Percentiles rank a stretch among this genome's conserved stretches.
Conservation (phyloP, 371 early-diverging fungal species). For the Gilbertella persicaria region DNA sequence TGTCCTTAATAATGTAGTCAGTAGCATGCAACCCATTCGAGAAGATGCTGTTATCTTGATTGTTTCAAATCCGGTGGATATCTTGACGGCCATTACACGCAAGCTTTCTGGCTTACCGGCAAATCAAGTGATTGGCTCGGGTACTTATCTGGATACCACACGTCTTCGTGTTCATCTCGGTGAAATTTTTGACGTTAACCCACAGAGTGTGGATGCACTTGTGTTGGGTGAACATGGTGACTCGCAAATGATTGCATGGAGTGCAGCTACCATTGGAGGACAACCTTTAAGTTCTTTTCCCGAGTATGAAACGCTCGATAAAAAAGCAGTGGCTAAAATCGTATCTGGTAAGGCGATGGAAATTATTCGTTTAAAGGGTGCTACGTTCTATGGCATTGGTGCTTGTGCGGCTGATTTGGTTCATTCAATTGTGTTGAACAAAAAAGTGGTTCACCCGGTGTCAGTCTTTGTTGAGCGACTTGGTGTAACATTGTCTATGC, state of each 20-base stretch:
- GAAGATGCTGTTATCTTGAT: constrained; percentile 69
- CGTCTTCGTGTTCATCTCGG: constrained; percentile 73
- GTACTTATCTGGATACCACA: constrained; percentile 82
- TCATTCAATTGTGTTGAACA: constrained; percentile 67
- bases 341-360: constrained; percentile 78
- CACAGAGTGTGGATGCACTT: constrained; percentile 77
- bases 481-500: constrained; percentile 70
- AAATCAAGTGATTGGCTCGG: constrained; percentile 83
- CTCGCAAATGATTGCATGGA: constrained; percentile 84
- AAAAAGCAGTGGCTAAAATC: constrained; percentile 50
- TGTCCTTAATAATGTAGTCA: constrained; percentile 71
- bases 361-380: constrained; percentile 86
- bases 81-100: constrained; percentile 82
- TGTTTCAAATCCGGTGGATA: constrained; percentile 85
- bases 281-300: constrained; percentile 69
- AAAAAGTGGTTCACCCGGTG: constrained; percentile 66
- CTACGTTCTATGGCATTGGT: constrained; percentile 88
- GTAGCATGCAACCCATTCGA: constrained; percentile 76
- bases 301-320: constrained; percentile 58
- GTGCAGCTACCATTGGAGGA: constrained; percentile 73
- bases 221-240: constrained; percentile 91
- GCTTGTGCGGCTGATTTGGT: constrained; percentile 75
- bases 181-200: constrained; percentile 59
- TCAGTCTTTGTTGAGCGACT: constrained; percentile 64
- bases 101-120: constrained; percentile 76